These are phyloP conservation scores for slime mould (Dictyostelium discoideum) DNA, from an alignment of 78 protist genomes.

Conservation along the genomic window DNA sequence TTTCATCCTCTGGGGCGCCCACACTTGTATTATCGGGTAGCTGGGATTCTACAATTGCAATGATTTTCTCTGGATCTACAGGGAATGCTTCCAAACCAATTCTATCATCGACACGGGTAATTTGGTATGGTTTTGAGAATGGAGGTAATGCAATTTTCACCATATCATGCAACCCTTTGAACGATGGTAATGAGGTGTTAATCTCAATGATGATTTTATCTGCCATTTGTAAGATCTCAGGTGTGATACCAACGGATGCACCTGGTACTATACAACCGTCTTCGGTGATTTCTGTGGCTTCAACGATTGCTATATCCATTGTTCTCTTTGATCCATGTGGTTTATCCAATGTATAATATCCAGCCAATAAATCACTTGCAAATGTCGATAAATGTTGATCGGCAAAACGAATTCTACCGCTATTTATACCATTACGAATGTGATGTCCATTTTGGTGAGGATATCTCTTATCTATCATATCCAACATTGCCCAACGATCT, in stretches of 20 bases:
- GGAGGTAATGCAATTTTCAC: slow-evolving; percentile 33
- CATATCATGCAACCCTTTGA: slow-evolving; percentile 86
- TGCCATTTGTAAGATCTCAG: slow-evolving; percentile 73
- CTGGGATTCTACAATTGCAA: slow-evolving; percentile 62
- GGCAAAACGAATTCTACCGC: slow-evolving; percentile 24
- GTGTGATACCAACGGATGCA: slow-evolving; percentile 81
- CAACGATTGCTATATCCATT: slow-evolving; percentile 85
- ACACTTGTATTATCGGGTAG: slow-evolving; percentile 47
- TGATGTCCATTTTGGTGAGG: slow-evolving; percentile 63
- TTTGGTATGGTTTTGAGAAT: slow-evolving; percentile 52
- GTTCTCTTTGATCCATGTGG: slow-evolving; percentile 11
- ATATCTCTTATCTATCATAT: slow-evolving; percentile 57
- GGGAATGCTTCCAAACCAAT: slow-evolving; percentile 36
- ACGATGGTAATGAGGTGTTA: slow-evolving; percentile 87
- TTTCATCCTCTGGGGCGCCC: slow-evolving; percentile 27
- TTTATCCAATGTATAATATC: slow-evolving; percentile 54
- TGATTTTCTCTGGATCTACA: slow-evolving; percentile 57
- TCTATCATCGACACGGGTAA: slow-evolving; percentile 67
- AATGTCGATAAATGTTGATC: slow-evolving; percentile 61
- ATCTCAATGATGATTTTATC: slow-evolving; percentile 88
- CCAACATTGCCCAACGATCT: slow-evolving; percentile 58
- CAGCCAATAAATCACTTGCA: slow-evolving; percentile 40
- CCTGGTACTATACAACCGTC: slow-evolving; percentile 86
- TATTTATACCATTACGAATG: slow-evolving; percentile 33
- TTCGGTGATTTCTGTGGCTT: slow-evolving; percentile 87